Base-by-base conservation (phyloP, 1,284 basidiomycete genomes). In the Polyporus tsugae region DNA sequence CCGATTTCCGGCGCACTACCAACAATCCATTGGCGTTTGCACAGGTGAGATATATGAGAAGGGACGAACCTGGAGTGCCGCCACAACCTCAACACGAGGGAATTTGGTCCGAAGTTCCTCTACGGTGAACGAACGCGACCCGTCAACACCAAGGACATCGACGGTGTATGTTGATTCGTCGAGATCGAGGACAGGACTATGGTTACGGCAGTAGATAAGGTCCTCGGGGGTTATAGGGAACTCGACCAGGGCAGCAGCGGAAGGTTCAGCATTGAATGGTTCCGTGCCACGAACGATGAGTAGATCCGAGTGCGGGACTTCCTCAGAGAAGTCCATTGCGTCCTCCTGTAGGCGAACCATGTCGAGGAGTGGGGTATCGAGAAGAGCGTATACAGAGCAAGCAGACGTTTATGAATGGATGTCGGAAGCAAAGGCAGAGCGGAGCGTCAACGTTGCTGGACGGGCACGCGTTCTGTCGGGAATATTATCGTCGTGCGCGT, bases 1-100 rank as follows among this genome's bases (percentile, higher is more conserved):
- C 70, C 89, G 81, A 73, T 91, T 91, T 13, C 90, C 90, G 19
- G 91, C 90, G 72, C 90, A 91, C 89, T 91, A 63, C 1, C 22
- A 29, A 39, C 44, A 39, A 15, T 13, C 22, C 7, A 17, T 33
- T 19, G 25, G 9, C 6, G 44, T 22, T 22, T 46, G 44, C 2
- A n/a, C 29, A 62, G 15, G n/a, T 36, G 15, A 19, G 52, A 57
- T 5, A 36, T 15, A 57, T 36, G 17, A n/a, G 15, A 4, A 44
- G 19, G 39, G 9, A 78, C 83, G 67, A 72, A 88, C 90, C 80
- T 91, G 87, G 22, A 91, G 82, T 46, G 82, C 84, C 19, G 90
- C 88, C 6, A 88, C 82, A 2, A 89, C 83, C 42, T 85, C 79
- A 25, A 77, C 79, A 36, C 79, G 83, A 2, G 82, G 75, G 66